Percentiles rank a stretch among this genome's conserved stretches.
phyloP scores from a whole-genome alignment of 2,329 filamentous ascomycete genomes.

The Mycogone perniciosa region DNA sequence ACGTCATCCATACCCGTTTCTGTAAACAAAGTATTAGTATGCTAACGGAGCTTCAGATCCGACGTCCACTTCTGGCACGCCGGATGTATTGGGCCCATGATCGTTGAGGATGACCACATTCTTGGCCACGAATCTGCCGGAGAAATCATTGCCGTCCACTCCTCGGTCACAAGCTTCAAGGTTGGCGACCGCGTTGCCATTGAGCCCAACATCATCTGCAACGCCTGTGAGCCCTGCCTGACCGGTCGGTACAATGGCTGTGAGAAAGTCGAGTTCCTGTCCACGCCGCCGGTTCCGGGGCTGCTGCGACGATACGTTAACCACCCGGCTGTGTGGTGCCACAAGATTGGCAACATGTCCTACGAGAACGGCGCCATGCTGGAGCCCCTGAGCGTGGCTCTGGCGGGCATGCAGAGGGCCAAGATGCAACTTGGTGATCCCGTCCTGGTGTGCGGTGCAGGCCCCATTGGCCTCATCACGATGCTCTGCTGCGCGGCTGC shows the following conservation, averaged over 20 bases:
- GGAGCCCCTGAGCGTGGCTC: constrained; percentile 82
- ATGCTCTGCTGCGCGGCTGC: constrained; percentile 78
- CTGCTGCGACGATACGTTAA: constrained; percentile 89
- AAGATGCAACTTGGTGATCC: constrained; percentile 77
- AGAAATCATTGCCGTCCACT: constrained; percentile 72
- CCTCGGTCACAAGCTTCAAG: constrained; percentile 70
- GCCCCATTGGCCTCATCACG: constrained; percentile 87
- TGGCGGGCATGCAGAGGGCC: constrained; percentile 81
- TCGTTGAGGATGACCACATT: constrained; percentile 82
- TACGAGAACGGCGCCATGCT: constrained; percentile 88
- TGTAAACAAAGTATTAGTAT: not conserved
- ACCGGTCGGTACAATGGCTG: constrained; percentile 95
- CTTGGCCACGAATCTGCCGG: constrained; percentile 92
- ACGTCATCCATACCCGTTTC: constrained; percentile 21
- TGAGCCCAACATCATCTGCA: constrained; percentile 91
- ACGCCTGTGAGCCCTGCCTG: constrained; percentile 81
- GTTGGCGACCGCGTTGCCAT: constrained; percentile 87
- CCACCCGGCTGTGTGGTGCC: constrained; percentile 90
- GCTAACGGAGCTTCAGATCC: constrained; percentile 48
- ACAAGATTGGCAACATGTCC: constrained; percentile 89
- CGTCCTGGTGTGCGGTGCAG: constrained; percentile 84
- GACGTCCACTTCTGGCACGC: constrained; percentile 98
- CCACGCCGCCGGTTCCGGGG: constrained; percentile 82
- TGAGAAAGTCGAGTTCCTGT: constrained; percentile 77
- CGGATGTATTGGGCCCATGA: constrained; percentile 93